Evolutionary conservation across 2,329 filamentous ascomycete genomes (phyloP).

Genomic region (Sclerotiophoma versabilis): DNA sequence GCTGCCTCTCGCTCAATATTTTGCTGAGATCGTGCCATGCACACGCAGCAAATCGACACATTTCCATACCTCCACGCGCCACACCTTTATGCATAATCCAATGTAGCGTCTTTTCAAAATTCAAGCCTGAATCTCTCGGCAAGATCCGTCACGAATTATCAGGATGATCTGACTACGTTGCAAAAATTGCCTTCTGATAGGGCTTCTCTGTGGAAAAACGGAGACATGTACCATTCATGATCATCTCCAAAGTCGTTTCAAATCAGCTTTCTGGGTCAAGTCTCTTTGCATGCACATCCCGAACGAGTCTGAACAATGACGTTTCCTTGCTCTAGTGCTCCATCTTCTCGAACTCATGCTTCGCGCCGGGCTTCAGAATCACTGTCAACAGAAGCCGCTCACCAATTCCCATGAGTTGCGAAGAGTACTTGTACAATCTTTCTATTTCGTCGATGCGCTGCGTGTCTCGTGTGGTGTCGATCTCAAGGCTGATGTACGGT

Average conservation of each 20-base stretch:
- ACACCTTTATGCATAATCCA: background rate
- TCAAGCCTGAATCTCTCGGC: background rate
- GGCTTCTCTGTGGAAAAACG: background rate
- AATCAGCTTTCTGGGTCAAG: background rate
- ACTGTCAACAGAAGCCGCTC: background rate
- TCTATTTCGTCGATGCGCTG: background rate
- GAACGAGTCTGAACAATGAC: background rate
- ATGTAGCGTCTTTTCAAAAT: background rate
- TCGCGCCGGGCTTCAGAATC: no score
- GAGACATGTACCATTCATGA: background rate
- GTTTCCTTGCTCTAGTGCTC: no score
- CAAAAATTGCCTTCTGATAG: background rate
- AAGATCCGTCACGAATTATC: background rate
- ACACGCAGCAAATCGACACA: background rate
- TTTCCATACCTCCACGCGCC: background rate
- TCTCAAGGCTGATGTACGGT: background rate
- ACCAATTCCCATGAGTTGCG: background rate
- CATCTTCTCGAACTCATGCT: background rate
- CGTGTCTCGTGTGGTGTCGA: background rate
- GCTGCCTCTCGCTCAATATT: background rate
- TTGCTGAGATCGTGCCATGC: background rate
- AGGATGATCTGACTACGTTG: background rate
- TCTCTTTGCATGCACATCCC: background rate
- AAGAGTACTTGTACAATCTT: background rate
- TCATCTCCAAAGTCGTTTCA: background rate